Evolutionary conservation across 1,139 yeast genomes (phyloP).

Genomic region (Geotrichum reessii): DNA sequence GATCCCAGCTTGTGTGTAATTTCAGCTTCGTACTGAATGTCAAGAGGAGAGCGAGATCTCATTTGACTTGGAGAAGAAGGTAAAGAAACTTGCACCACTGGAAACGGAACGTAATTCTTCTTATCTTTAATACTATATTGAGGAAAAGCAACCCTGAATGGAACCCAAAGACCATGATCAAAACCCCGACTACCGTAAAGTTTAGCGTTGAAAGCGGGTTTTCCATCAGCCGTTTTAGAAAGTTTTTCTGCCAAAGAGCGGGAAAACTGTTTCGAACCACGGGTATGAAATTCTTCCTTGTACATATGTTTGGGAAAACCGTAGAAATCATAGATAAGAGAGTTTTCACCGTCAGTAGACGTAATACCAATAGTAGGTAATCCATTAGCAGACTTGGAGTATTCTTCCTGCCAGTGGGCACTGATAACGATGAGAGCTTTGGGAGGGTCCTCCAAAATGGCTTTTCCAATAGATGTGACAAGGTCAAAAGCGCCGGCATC

Average conservation of each 20-base stretch:
- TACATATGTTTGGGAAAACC: constrained; percentile 66
- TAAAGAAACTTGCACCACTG: constrained; percentile 62
- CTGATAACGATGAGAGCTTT: constrained; percentile 62
- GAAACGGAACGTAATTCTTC: constrained; percentile 36
- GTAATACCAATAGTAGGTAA: constrained; percentile 19
- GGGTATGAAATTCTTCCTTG: constrained; percentile 52
- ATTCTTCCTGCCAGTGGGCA: constrained; percentile 68
- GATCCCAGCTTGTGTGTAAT: constrained; percentile 54
- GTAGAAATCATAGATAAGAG: constrained; percentile 62
- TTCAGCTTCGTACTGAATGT: constrained; percentile 35
- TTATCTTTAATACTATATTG: constrained; percentile 24
- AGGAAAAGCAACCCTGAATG: constrained; percentile 65
- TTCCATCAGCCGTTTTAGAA: constrained; percentile 8
- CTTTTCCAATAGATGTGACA: constrained; percentile 46
- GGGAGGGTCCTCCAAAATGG: constrained; percentile 41
- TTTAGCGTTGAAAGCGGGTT: constrained; percentile 43
- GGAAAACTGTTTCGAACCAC: constrained; percentile 43
- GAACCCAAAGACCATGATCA: constrained; percentile 83
- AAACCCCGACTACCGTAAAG: constrained; percentile 51
- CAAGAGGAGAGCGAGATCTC: constrained; percentile 4
- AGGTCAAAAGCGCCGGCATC: constrained; percentile 57
- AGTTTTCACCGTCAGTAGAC: constrained; percentile 14
- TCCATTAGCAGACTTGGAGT: constrained; percentile 1
- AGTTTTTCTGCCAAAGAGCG: constrained; percentile 43
- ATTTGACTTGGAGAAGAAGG: constrained; percentile 29